Evolutionary conservation across 164 flowering plant genomes (phyloP), one percentile per base, ranked within the genome.

Genomic region (Echeveria elegans): DNA sequence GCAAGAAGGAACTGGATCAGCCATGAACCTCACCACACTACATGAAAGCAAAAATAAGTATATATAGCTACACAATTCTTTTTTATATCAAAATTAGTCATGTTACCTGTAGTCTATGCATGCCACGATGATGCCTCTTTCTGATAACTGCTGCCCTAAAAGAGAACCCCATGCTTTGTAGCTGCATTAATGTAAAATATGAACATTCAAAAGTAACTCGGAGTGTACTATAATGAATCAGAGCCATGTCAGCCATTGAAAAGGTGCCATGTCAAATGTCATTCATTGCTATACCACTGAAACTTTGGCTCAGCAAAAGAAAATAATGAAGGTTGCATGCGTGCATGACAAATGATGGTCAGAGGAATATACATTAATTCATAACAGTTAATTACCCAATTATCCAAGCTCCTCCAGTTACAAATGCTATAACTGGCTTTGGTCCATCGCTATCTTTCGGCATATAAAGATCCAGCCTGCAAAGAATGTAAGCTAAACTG

Each of bases 361-460:
- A 37, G 9, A 40, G 12, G 62, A 15, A 52, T 1, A 31, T 21
- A 47, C 38, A 16, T 53, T 56, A 24, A 47, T n/a, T 28, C 28
- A 14, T 10, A 26, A 40, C 65, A 72, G 63, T 28, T 34, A 63
- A 87, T 78, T 68, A 94, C 99, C 99, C 99, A 72, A 94, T 91
- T 53, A 94, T 91, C 97, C 97, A 94, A 26, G 99, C 97, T 74
- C 99, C 99, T 76, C 99, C 97, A 68, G 97, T 94, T 47, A 94
- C 82, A 83, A 94, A 94, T 72, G 88, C 95, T 69, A 94, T 92
- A 66, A 94, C 99, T 75, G 97, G 97, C 80, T 88, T 91, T 68
- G 76, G 81, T 61, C 86, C 88, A 66, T 81, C 75, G 56, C 21
- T 70, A 71, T 83, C 76, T 72, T 68, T 63, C 0, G 99, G 99